phyloP scores from a whole-genome alignment of 148 eudicot species.

The Bassia scoparia region DNA sequence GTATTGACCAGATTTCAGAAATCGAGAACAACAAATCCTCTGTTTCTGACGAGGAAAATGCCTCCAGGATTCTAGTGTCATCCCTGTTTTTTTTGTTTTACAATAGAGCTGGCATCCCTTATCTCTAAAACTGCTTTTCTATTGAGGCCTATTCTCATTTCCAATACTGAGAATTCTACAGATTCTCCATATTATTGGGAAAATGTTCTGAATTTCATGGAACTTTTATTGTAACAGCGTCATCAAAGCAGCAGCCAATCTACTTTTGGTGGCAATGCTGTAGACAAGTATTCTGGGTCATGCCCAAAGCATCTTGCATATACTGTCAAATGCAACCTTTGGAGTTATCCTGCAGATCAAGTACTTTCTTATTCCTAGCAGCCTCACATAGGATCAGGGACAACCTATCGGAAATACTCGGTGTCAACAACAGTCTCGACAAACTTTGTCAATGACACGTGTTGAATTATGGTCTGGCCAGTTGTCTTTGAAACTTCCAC shows the following conservation, averaged over 20 bases:
- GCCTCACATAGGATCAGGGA: slow-evolving; percentile 31
- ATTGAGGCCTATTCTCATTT: slow-evolving; percentile 38
- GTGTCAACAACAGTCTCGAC: slow-evolving; percentile 42
- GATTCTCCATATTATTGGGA: slow-evolving; percentile 35
- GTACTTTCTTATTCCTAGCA: slow-evolving; percentile 17
- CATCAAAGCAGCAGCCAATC: slow-evolving; percentile 40
- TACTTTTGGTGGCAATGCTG: slow-evolving; percentile 28
- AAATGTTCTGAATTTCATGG: slow-evolving; percentile 22
- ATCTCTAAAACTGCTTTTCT: slow-evolving; percentile 24
- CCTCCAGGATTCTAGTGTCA: not conserved
- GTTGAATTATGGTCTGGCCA: slow-evolving; percentile 44
- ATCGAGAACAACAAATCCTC: slow-evolving; percentile 41
- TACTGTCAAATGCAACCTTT: slow-evolving; percentile 33
- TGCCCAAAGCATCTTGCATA: slow-evolving; percentile 46
- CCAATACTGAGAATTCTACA: slow-evolving; percentile 36
- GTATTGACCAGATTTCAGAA: slow-evolving; percentile 33
- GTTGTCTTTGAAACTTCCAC: slow-evolving; percentile 53
- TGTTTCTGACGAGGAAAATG: not conserved
- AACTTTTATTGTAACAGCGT: slow-evolving; percentile 31
- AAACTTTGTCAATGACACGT: slow-evolving; percentile 39
- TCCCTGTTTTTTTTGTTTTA: slow-evolving; percentile 2
- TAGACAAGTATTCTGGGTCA: slow-evolving; percentile 38
- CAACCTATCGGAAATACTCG: slow-evolving; percentile 39
- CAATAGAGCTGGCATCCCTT: slow-evolving; percentile 12
- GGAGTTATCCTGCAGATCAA: slow-evolving; percentile 31